These are phyloP conservation scores for Saccharomycopsis oosterbeekiorum DNA, from an alignment of 805 yeast species.

Conservation along the genomic window DNA sequence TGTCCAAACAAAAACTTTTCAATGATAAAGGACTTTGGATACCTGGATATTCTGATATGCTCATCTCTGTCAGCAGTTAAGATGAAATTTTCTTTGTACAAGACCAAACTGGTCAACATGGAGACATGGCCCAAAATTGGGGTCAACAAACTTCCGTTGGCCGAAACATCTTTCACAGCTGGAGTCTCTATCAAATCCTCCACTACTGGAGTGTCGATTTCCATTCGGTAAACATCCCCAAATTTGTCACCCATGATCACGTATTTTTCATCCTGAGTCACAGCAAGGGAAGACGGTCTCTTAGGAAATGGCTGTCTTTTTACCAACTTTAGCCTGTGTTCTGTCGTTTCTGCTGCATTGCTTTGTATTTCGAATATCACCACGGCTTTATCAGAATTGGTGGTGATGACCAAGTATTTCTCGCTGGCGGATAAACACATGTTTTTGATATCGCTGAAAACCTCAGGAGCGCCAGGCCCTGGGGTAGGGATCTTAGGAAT, in stretches of 20 bases:
- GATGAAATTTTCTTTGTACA: constrained; percentile 40
- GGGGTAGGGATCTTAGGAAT: constrained; percentile 49
- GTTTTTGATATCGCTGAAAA: constrained; percentile 58
- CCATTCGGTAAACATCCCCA: constrained; percentile 79
- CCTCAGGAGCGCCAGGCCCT: constrained; percentile 61
- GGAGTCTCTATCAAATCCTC: constrained; percentile 32
- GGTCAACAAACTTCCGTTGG: background rate
- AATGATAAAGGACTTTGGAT: constrained; percentile 69
- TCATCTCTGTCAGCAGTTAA: constrained; percentile 92
- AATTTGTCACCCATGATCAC: constrained; percentile 85
- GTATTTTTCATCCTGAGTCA: constrained; percentile 39
- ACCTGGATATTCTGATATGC: constrained; percentile 77
- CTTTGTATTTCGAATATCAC: constrained; percentile 39
- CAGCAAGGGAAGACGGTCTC: constrained; percentile 78
- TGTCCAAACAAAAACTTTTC: constrained; percentile 85
- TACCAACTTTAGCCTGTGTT: constrained; percentile 33
- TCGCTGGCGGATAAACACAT: constrained; percentile 46
- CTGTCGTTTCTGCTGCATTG: constrained; percentile 12
- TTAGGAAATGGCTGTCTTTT: constrained; percentile 79
- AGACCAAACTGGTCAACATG: constrained; percentile 72
- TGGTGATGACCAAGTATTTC: constrained; percentile 49
- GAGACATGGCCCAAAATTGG: constrained; percentile 95
- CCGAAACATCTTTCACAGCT: constrained; percentile 20
- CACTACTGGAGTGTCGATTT: constrained; percentile 26
- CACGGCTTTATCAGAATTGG: constrained; percentile 78